Conservation (phyloP, 2,329 filamentous ascomycete species). For the Pseudogymnoascus verrucosus region DNA sequence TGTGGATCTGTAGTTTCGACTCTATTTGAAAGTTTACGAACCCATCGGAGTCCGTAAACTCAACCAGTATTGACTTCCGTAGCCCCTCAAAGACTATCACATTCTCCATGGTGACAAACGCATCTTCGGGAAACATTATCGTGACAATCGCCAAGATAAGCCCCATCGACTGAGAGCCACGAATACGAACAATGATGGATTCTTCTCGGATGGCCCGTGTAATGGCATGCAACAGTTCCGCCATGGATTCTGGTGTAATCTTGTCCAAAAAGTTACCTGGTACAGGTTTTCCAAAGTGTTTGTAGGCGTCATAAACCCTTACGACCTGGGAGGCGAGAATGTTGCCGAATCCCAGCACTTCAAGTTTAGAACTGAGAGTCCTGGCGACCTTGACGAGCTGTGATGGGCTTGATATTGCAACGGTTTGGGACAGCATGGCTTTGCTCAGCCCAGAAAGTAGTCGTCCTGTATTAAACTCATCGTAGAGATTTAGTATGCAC, state of each 20-base stretch:
- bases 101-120: neutral
- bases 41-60: neutral
- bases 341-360: neutral
- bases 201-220: neutral
- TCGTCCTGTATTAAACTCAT: neutral
- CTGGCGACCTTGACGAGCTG: slow-evolving; percentile 11
- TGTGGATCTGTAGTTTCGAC: neutral
- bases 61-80: neutral
- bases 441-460: neutral
- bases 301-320: neutral
- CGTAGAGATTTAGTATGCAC: neutral
- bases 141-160: neutral
- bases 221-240: neutral
- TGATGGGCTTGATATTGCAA: neutral
- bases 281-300: neutral
- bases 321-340: neutral
- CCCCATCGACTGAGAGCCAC: neutral
- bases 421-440: neutral
- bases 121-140: neutral
- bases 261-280: neutral
- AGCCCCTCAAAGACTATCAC: neutral
- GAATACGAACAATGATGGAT: neutral
- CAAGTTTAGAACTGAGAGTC: neutral
- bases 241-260: neutral
- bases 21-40: neutral